A percentile compares a stretch with the other conserved stretches of the same genome.
phyloP scores from a whole-genome alignment of 2,329 filamentous ascomycete genomes.

The Ceratocystis ficicola region DNA sequence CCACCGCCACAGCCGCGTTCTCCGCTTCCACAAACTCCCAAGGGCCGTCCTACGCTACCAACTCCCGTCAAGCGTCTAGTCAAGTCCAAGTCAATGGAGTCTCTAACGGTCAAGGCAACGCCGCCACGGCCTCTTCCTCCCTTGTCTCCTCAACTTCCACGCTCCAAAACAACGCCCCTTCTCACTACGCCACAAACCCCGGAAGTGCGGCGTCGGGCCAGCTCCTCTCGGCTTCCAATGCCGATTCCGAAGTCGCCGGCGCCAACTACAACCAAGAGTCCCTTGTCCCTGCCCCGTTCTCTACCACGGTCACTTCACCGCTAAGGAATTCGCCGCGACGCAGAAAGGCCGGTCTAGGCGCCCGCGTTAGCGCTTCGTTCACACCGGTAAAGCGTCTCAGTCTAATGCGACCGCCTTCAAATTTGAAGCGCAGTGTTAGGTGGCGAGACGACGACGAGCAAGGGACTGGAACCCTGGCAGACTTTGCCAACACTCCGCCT shows the following conservation, averaged over 20 bases:
- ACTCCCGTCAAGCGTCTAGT: constrained; percentile 14
- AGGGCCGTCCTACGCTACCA: constrained; percentile 8
- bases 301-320: constrained; percentile 39
- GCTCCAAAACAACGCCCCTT: constrained; percentile 18
- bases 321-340: constrained; percentile 69
- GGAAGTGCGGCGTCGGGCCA: constrained; percentile 9
- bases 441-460: constrained; percentile 88
- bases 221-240: constrained; percentile 20
- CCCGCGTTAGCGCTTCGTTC: constrained; percentile 62
- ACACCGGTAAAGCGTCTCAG: constrained; percentile 59
- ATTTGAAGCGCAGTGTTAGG: constrained; percentile 63
- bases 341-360: constrained; percentile 49
- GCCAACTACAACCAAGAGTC: constrained; percentile 26
- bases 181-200: constrained; percentile 13
- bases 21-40: constrained; percentile 18
- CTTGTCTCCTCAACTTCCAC: constrained; percentile 10
- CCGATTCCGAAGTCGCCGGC: constrained; percentile 22
- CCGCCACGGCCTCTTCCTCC: not conserved
- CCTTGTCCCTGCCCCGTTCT: constrained; percentile 13
- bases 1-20: not conserved
- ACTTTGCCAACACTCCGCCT: constrained; percentile 76
- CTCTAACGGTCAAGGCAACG: constrained; percentile 6
- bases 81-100: constrained; percentile 22
- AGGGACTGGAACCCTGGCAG: constrained; percentile 71
- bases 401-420: constrained; percentile 30